Evolutionary conservation across 2,329 filamentous ascomycete species (phyloP), one percentile per base, ranked within the genome.

Genomic region (Aspergillus calidoustus): DNA sequence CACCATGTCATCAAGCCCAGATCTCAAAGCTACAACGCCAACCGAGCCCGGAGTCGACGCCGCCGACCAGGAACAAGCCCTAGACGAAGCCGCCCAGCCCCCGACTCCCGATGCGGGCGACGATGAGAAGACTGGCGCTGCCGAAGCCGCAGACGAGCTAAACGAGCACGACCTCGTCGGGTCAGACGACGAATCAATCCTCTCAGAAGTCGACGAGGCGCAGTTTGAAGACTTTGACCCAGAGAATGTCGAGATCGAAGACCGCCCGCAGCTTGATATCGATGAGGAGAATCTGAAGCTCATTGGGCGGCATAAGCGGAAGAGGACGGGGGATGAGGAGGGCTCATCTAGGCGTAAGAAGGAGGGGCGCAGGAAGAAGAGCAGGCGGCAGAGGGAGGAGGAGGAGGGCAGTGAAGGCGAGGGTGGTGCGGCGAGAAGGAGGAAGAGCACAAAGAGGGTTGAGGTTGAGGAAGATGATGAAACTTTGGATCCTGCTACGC

Each of bases 401-500:
- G 84, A 80, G 47, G 83, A 78, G 59, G 85, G 80, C 19, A 64
- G 63, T 51, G 81, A 84, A 61, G 80, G 84, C 61, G 77, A 70
- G 13, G 67, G 66, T 72, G 81, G 66, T 72, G 81, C 84, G 67
- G 77, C 15, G 66, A 86, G 82, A 73, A 77, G 74, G 66, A 83
- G 78, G 68, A 83, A 84, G 66, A 19, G 19, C 2, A 83, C 80
- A 64, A 80, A 78, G 44, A 83, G 82, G 67, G 77, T 80, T 22
- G 83, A 83, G 3, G 86, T 89, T 62, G 85, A 87, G 5, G 88
- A 91, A 5, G 88, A 91, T 67, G 92, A 96, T 64, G 91, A 92
- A 71, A 84, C 89, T 64, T 79, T 98, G 69, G 90, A 91, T 22
- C 92, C 93, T 0, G 92, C 95, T 77, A 92, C 97, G 80, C 86